A percentile compares a stretch with the other conserved stretches of the same genome.
These are phyloP conservation scores for Wickerhamiella kurtzmanii DNA, from an alignment of 805 yeast genomes.

Conservation along the genomic window DNA sequence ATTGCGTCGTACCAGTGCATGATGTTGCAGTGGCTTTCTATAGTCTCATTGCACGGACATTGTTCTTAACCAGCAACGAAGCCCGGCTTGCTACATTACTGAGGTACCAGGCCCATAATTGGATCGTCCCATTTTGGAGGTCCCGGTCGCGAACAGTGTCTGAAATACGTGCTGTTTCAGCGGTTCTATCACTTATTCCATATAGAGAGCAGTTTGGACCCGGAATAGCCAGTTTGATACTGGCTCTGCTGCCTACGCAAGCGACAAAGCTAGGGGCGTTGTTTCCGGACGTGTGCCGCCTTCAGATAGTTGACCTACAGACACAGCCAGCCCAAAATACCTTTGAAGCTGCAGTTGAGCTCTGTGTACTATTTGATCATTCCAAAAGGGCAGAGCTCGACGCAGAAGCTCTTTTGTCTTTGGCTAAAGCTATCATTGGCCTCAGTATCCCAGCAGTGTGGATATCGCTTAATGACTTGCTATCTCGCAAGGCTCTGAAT, in stretches of 20 bases:
- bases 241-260: neutral
- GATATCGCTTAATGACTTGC: neutral
- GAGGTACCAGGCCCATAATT: neutral
- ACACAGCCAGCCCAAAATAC: too few species aligned
- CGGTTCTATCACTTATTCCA: neutral
- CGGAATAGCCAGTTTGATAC: neutral
- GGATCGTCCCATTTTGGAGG: neutral
- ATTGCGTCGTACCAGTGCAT: neutral
- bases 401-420: neutral
- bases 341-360: neutral
- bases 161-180: neutral
- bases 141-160: neutral
- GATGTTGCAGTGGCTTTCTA: neutral
- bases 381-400: neutral
- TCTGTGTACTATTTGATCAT: neutral
- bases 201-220: neutral
- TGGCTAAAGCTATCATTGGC: neutral
- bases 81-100: neutral
- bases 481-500: neutral
- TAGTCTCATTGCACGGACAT: neutral
- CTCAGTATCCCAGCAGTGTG: neutral
- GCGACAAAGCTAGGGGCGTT: neutral
- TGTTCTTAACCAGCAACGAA: neutral
- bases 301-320: too few species aligned
- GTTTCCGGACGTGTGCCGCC: neutral